Conservation (phyloP, 108 stramenopile species). For the Pelagomonas calceolata region DNA sequence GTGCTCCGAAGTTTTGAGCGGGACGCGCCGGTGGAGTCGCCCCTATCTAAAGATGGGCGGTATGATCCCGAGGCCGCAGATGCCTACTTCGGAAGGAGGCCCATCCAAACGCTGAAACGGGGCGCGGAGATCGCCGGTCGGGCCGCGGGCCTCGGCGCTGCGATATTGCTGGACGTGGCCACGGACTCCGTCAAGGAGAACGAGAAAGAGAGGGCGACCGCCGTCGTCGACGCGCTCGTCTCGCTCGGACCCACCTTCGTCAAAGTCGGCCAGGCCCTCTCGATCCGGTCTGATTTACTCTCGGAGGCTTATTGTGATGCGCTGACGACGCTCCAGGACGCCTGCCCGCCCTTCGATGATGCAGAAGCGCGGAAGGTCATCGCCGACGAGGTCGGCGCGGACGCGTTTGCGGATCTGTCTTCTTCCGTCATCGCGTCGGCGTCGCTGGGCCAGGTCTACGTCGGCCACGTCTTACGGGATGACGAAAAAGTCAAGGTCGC, state of each 20-base stretch:
- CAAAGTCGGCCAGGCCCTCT: conserved; percentile 80
- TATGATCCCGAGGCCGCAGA: too few species aligned
- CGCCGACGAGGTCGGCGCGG: conserved; percentile 71
- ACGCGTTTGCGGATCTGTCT: conserved; percentile 52
- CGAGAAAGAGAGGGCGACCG: conserved; percentile 41
- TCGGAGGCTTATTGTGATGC: conserved; percentile 66
- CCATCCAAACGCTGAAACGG: too few species aligned
- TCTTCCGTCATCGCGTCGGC: conserved; percentile 77
- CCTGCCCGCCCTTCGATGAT: conserved; percentile 70
- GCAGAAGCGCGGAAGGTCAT: conserved; percentile 57
- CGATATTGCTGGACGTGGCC: too few species aligned
- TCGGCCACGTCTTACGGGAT: conserved; percentile 40
- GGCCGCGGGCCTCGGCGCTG: too few species aligned
- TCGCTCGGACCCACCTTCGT: conserved; percentile 62
- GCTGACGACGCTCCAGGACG: conserved; percentile 71
- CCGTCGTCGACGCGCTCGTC: conserved; percentile 53
- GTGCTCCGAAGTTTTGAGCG: too few species aligned
- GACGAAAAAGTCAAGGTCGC: conserved; percentile 50
- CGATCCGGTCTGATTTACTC: conserved; percentile 80
- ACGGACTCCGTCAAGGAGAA: conserved; percentile 7
- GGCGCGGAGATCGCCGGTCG: too few species aligned
- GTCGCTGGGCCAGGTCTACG: conserved; percentile 81
- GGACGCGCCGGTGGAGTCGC: too few species aligned
- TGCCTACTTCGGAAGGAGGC: too few species aligned
- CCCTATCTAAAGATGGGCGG: too few species aligned